Evolutionary conservation across 2,329 filamentous ascomycete species (phyloP).

Genomic region (Magnaporthiopsis poae): DNA sequence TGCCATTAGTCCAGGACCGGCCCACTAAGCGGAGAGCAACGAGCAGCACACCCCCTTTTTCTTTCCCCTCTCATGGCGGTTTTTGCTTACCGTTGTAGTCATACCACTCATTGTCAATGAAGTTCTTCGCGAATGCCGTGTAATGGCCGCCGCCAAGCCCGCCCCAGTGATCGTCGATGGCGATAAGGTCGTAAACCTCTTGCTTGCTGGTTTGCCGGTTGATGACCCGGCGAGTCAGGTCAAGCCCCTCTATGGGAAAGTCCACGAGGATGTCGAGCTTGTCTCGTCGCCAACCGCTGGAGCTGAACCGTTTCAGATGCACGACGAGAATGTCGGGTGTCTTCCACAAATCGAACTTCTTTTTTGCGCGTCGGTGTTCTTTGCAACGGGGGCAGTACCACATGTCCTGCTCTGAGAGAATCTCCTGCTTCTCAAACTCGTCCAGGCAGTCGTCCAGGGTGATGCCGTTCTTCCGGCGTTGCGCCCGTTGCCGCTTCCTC

Average conservation of each 20-base stretch:
- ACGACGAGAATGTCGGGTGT: conserved; percentile 89
- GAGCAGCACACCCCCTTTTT: neutral
- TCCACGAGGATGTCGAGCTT: conserved; percentile 88
- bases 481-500: conserved; percentile 51
- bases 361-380: conserved; percentile 80
- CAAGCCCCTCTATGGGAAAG: conserved; percentile 79
- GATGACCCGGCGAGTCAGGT: conserved; percentile 70
- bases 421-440: conserved; percentile 88
- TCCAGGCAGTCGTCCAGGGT: conserved; percentile 82
- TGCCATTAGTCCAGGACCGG: neutral
- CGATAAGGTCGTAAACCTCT: conserved; percentile 85
- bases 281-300: conserved; percentile 68
- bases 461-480: conserved; percentile 65
- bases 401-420: conserved; percentile 86
- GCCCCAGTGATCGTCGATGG: conserved; percentile 90
- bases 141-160: conserved; percentile 92
- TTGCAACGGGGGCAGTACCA: conserved; percentile 98
- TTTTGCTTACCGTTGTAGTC: conserved; percentile 79
- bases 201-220: conserved; percentile 71
- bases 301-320: conserved; percentile 91
- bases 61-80: neutral
- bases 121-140: conserved; percentile 88
- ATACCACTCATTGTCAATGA: conserved; percentile 82
- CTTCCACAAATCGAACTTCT: conserved; percentile 96
- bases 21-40: neutral